Base-by-base conservation (phyloP, 2,329 filamentous ascomycete genomes). In the Claviceps quebecensis region DNA sequence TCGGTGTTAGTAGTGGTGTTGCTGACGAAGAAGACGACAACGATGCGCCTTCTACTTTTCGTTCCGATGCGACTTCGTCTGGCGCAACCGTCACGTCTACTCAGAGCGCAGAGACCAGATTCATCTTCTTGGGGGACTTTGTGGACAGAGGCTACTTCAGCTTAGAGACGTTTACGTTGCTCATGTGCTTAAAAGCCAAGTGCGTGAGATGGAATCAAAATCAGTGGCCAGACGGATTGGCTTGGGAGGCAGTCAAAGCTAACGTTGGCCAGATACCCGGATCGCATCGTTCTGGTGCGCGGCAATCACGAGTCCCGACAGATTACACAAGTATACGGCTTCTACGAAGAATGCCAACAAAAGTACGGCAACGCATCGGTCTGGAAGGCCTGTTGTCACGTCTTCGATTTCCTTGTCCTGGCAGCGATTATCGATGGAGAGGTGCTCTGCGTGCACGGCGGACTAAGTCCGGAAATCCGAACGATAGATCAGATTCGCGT, bases 381-480 rank as follows among this genome's bases (percentile, higher is more conserved):
- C n/a, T 98, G 93, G 93, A 95, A 98, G 69, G 93, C 95, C 53
- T 98, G 96, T 68, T 98, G 93, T 56, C 93, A 98, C 66, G 95
- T 98, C 71, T 98, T 98, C 67, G 93, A 98, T 68, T 98, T 95
- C 68, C 80, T 98, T 34, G 95, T 94, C 2, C 77, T 98, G 22
- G 93, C 88, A 52, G 94, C 95, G 55, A 95, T 98, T 57, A 95
- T 98, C 61, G 94, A 98, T 64, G 87, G 96, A 61, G 89, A 96
- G 64, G 95, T 98, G 55, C 95, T 98, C 63, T 98, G 93, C 66
- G 93, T 98, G 36, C 93, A 98, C 68, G 93, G 93, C 61, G 93
- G 87, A 39, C 73, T 93, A 39, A 90, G 86, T 51, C 87, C 87
- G 2, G 87, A 87, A 62, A 97, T 98, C 60, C 87, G 96, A 65